Base-by-base conservation (phyloP, 2,329 filamentous ascomycete genomes). In the Monosporascus sp. region DNA sequence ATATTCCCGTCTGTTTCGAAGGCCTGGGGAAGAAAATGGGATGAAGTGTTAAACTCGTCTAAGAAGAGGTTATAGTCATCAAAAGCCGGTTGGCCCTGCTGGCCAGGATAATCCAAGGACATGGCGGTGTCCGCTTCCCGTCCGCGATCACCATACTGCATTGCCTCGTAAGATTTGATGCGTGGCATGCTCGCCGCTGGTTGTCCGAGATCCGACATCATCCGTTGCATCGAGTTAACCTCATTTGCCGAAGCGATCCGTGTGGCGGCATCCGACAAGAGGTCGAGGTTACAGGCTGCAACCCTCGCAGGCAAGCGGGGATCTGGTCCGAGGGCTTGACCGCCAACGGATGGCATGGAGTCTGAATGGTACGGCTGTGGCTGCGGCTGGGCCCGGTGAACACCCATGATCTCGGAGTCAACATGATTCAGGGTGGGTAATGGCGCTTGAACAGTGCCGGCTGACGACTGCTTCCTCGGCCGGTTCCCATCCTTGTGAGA, bases 11-110 rank as follows among this genome's bases (percentile, higher is more conserved):
- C 80, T 2, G 73, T 68, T 54, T 83, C 80, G 47, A 83, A 78
- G 3, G 76, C 76, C 3, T 79, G 75, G 1, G 81, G 80, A 1
- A 84, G 65, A 51, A 83, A 81, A 57, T 83, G 78, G 0, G 80
- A 77, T 7, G 80, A 77, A 1, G 77, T 70, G 9, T 73, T 71
- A 58, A 81, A 80, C 49, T 84, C 81, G 62, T 84, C 82, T 50
- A 84, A 67, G 54, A 85, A 84, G 14, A 83, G 66, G 55, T 83
- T 81, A 57, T 84, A 84, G 58, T 82, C 80, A 52, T 83, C 79
- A 56, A 80, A 79, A 1, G 69, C 63, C 1, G 76, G 66, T 3
- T 71, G 70, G 0, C 69, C 68, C 44, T 69, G 66, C 48, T 75
- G 72, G 8, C 69, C 68, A 1, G 70, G 61, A 47, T 75, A 74